These are phyloP conservation scores for Pleomassaria siparia DNA, from an alignment of 2,329 filamentous ascomycete genomes.

Conservation along the genomic window DNA sequence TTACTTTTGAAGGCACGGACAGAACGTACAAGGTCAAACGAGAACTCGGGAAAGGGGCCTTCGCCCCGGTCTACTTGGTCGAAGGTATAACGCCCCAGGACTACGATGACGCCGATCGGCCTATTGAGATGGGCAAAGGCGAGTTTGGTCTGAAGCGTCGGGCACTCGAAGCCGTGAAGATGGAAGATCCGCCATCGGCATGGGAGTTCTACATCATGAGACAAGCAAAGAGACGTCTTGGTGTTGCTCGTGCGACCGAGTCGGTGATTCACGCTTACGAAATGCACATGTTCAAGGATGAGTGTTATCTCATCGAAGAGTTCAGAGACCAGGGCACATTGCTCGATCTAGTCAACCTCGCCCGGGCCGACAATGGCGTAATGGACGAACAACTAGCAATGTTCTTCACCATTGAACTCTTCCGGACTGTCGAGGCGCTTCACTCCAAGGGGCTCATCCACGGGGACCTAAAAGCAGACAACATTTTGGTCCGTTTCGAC, in stretches of 20 bases:
- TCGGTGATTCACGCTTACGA: conserved; percentile 84
- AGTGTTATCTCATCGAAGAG: conserved; percentile 85
- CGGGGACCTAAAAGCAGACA: conserved; percentile 93
- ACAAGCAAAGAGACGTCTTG: conserved; percentile 74
- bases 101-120: conserved; percentile 46
- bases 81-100: conserved; percentile 67
- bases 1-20: conserved; percentile 67
- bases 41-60: conserved; percentile 90
- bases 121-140: conserved; percentile 63
- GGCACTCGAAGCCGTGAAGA: conserved; percentile 82
- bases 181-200: conserved; percentile 82
- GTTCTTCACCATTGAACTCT: conserved; percentile 91
- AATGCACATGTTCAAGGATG: conserved; percentile 87
- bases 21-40: conserved; percentile 76
- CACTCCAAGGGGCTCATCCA: conserved; percentile 81
- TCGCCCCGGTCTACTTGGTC: conserved; percentile 91
- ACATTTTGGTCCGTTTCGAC: conserved; percentile 86
- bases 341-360: conserved; percentile 89
- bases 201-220: conserved; percentile 99
- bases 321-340: conserved; percentile 88
- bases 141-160: conserved; percentile 60
- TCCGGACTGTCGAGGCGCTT: conserved; percentile 85
- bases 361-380: conserved; percentile 70
- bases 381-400: conserved; percentile 92
- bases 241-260: conserved; percentile 68